Evolutionary conservation across 768 basidiomycete genomes (phyloP), one percentile per base, ranked within the genome.

Genomic region (Naganishia randhawae): DNA sequence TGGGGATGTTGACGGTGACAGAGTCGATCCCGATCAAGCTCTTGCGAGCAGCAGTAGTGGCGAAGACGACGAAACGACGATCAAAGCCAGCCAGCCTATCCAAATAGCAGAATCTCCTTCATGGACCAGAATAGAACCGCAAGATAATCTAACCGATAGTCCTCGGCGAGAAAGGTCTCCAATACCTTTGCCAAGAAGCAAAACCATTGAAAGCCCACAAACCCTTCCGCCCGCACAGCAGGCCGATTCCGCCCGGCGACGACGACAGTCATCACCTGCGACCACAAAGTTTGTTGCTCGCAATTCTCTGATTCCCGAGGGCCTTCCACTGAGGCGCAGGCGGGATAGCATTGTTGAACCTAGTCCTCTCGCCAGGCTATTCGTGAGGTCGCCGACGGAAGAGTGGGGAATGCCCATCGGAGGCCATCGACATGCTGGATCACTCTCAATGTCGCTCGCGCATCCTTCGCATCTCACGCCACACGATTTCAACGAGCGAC

Each of bases 271-370:
- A 48, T 51, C 54, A n/a, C 51, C 63, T 32, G 50, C 41, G 22
- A 31, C 54, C 1, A n/a, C 37, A 3, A 32, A 50, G n/a, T 35
- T 52, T 35, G 14, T 65, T 39, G 41, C 53, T 9, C 63, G 48
- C 50, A 65, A 31, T 62, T 32, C 45, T 54, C 64, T 50, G 29
- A 29, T 62, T 31, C 42, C 53, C 35, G 33, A 63, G 32, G 29
- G 66, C 33, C 13, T 29, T 52, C 65, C 65, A 31, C 41, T 54
- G 6, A 69, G 73, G 52, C 71, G 70, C 0, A 54, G 78, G 10
- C 65, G 77, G 32, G 75, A 76, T 33, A 73, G 71, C 54, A 75
- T 75, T 3, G 73, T 76, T n/a, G 78, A 77, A 45, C 77, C 77
- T 0, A 74, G 73, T 64, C 78, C 78, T 0, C 68, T 80, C 7